phyloP scores from a whole-genome alignment of 306 rosid genomes.

The Carpinus viminea region DNA sequence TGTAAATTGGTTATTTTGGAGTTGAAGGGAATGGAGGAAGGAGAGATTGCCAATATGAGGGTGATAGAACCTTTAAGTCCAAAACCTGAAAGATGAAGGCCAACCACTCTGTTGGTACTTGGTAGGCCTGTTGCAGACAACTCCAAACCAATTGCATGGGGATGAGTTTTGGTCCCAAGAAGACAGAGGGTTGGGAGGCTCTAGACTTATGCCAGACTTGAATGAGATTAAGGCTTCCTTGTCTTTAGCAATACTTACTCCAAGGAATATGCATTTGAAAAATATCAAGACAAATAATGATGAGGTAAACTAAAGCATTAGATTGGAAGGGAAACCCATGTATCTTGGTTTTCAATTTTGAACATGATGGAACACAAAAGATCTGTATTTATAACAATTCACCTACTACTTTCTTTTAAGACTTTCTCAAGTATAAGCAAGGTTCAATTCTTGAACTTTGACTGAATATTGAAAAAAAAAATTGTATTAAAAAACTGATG shows the following conservation, averaged over 20 bases:
- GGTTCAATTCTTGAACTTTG: no score
- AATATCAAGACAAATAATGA: slow-evolving; percentile 4
- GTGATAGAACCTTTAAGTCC: slow-evolving; percentile 51
- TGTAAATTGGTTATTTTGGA: slow-evolving; percentile 47
- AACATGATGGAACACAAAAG: neutral
- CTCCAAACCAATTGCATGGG: slow-evolving; percentile 71
- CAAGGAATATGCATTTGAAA: slow-evolving; percentile 8
- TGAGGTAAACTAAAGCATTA: slow-evolving; percentile 15
- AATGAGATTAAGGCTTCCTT: slow-evolving; percentile 59
- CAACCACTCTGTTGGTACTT: slow-evolving; percentile 41
- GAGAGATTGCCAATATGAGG: slow-evolving; percentile 55
- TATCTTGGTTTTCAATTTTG: slow-evolving; percentile 8
- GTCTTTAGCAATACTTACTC: slow-evolving; percentile 47
- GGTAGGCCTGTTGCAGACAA: slow-evolving; percentile 39
- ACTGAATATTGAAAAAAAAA: no score
- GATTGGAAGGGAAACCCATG: slow-evolving; percentile 36
- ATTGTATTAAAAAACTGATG: no score
- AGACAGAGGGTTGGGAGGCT: slow-evolving; percentile 30
- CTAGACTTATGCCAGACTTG: slow-evolving; percentile 39
- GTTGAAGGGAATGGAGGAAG: slow-evolving; percentile 48
- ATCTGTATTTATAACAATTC: neutral
- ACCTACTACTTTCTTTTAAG: no score
- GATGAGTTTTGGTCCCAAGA: slow-evolving; percentile 51
- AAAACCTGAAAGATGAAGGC: slow-evolving; percentile 48
- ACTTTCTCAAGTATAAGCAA: no score